Conservation (phyloP, 2,329 filamentous ascomycete genomes). For the Aspergillus novofumigatus region DNA sequence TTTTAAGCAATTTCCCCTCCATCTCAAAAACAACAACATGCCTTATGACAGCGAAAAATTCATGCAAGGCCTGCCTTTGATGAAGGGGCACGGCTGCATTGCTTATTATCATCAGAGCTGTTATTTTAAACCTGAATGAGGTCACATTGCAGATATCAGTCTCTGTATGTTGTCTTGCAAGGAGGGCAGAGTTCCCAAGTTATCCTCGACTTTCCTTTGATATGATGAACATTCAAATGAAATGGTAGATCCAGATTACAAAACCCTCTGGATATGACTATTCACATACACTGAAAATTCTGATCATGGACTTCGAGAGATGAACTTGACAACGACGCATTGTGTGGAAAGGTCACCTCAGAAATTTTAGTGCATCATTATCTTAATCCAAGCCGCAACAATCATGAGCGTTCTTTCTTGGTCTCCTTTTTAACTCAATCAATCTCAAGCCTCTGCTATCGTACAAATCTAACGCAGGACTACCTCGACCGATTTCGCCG, state of each 20-base stretch:
- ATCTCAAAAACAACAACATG: neutral
- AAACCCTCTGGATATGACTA: constrained; percentile 32
- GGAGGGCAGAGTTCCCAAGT: neutral
- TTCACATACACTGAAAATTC: constrained; percentile 40
- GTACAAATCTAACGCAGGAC: neutral
- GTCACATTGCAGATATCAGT: neutral
- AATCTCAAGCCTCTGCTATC: neutral
- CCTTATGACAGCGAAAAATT: neutral
- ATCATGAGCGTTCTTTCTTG: neutral
- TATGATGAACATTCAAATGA: constrained; percentile 32
- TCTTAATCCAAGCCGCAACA: neutral
- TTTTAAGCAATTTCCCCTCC: neutral
- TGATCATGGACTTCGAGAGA: constrained; percentile 25
- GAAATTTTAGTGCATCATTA: neutral
- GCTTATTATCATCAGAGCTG: neutral
- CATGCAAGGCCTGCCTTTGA: neutral
- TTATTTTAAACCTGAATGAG: neutral
- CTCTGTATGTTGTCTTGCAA: neutral
- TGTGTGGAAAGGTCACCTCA: neutral
- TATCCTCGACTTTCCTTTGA: constrained; percentile 16
- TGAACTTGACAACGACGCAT: neutral
- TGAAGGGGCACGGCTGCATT: neutral
- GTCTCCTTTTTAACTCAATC: neutral
- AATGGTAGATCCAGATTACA: constrained; percentile 29
- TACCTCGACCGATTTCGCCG: constrained; percentile 3